Conservation (phyloP, 371 early-diverging fungal genomes). For the Lichtheimia hyalospora region DNA sequence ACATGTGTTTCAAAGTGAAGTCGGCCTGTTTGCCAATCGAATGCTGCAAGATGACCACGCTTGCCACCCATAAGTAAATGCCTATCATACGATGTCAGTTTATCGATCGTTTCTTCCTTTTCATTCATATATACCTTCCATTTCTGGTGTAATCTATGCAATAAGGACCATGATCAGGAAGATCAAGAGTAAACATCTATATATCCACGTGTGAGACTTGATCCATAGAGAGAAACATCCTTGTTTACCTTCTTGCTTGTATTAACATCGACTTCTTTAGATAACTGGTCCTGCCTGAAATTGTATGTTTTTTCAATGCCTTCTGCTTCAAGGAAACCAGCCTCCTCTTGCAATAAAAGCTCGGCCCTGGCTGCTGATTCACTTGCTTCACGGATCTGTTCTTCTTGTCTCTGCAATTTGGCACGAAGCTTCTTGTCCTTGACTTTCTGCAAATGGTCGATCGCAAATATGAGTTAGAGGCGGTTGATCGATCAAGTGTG, state of each 20-base stretch:
- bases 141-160: constrained; percentile 87
- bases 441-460: constrained; percentile 43
- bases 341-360: constrained; percentile 73
- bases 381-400: constrained; percentile 68
- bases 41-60: constrained; percentile 90
- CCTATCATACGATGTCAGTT: constrained; percentile 18
- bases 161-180: constrained; percentile 91
- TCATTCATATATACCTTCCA: constrained; percentile 56
- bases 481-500: not conserved
- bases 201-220: not conserved
- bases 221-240: not conserved
- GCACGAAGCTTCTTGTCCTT: constrained; percentile 68
- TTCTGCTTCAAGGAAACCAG: constrained; percentile 84
- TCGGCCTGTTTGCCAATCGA: constrained; percentile 90
- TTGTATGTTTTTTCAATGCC: constrained; percentile 89
- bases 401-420: constrained; percentile 59
- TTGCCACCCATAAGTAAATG: constrained; percentile 86
- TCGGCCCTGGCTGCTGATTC: constrained; percentile 77
- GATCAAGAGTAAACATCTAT: constrained; percentile 78
- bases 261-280: constrained; percentile 74
- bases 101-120: no score
- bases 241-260: constrained; percentile 72
- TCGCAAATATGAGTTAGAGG: not conserved
- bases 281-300: constrained; percentile 79
- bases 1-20: constrained; percentile 88